Percentiles rank a stretch among this genome's conserved stretches.
These are phyloP conservation scores for Vaccinium myrtillus DNA, from an alignment of 148 eudicot genomes.

Conservation along the genomic window DNA sequence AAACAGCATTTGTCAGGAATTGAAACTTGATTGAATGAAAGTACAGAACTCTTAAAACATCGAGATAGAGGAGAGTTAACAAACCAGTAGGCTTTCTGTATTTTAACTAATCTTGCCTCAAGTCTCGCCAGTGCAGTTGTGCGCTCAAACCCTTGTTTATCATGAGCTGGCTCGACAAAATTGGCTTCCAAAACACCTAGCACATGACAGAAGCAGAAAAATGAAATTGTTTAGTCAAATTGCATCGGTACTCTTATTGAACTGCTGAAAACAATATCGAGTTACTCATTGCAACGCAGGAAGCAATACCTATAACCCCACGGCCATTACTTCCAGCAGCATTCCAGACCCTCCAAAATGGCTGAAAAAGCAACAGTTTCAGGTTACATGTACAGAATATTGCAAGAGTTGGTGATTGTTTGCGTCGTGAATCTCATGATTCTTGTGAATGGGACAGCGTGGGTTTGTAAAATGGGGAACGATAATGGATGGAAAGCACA, in stretches of 20 bases:
- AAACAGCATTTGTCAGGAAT: constrained; percentile 24
- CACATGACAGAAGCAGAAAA: constrained; percentile 14
- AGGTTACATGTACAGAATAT: constrained; percentile 1
- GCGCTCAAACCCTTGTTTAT: constrained; percentile 98
- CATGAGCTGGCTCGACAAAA: constrained; percentile 98
- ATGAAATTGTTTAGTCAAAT: not conserved
- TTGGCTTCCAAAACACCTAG: constrained; percentile 95
- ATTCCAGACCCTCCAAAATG: constrained; percentile 98
- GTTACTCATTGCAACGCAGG: constrained; percentile 31
- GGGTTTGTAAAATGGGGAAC: not conserved
- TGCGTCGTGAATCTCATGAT: not conserved
- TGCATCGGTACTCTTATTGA: not conserved
- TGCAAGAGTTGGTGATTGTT: not conserved
- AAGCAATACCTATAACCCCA: constrained; percentile 76
- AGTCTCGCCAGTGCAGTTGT: constrained; percentile 82
- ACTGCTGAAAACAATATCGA: not conserved
- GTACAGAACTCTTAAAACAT: constrained; percentile 4
- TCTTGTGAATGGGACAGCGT: not conserved
- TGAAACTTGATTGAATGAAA: not conserved
- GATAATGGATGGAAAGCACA: not conserved
- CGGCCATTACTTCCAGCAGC: constrained; percentile 99
- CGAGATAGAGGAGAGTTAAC: constrained; percentile 22
- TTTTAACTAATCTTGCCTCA: constrained; percentile 49
- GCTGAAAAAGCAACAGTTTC: constrained; percentile 44
- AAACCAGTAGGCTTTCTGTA: constrained; percentile 86